Conservation (phyloP, 805 yeast species). For the Brettanomyces custersianus region DNA sequence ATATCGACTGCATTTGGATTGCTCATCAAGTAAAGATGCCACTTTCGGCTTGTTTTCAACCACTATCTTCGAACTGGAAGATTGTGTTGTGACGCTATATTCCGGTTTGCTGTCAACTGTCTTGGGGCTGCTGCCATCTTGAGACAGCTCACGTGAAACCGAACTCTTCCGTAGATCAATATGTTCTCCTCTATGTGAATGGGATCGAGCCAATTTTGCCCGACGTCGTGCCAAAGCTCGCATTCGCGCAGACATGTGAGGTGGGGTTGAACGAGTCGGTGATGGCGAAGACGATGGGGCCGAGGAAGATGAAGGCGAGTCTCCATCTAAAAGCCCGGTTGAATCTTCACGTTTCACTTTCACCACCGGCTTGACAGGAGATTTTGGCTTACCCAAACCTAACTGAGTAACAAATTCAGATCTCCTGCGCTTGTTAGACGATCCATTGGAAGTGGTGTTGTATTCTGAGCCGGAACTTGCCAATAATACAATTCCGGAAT, state of each 20-base stretch:
- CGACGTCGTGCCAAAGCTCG: slow-evolving; percentile 91
- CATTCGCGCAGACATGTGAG: slow-evolving; percentile 59
- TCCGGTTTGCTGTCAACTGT: slow-evolving; percentile 20
- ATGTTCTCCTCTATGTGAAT: slow-evolving; percentile 34
- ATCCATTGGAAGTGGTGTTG: slow-evolving; percentile 9
- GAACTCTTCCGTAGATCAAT: slow-evolving; percentile 69
- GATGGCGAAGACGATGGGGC: not conserved
- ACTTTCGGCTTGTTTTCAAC: slow-evolving; percentile 66
- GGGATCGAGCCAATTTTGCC: slow-evolving; percentile 62
- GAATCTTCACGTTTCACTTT: slow-evolving; percentile 2
- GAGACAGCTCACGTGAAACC: slow-evolving; percentile 29
- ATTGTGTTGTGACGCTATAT: slow-evolving; percentile 60
- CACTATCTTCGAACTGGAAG: slow-evolving; percentile 73
- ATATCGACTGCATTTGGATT: slow-evolving; percentile 59
- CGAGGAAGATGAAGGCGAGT: not conserved
- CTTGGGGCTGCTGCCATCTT: slow-evolving; percentile 8
- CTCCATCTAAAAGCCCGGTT: slow-evolving; percentile 6
- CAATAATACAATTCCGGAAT: slow-evolving; percentile 45
- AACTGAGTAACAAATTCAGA: slow-evolving; percentile 22
- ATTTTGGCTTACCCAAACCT: slow-evolving; percentile 18
- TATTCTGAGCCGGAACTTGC: slow-evolving; percentile 51
- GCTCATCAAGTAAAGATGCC: slow-evolving; percentile 53
- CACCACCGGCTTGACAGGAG: not conserved
- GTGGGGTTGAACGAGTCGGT: slow-evolving; percentile 7
- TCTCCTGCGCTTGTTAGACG: slow-evolving; percentile 17